These are phyloP conservation scores for Cerrena zonata DNA, from an alignment of 1,284 basidiomycete species.

Conservation along the genomic window DNA sequence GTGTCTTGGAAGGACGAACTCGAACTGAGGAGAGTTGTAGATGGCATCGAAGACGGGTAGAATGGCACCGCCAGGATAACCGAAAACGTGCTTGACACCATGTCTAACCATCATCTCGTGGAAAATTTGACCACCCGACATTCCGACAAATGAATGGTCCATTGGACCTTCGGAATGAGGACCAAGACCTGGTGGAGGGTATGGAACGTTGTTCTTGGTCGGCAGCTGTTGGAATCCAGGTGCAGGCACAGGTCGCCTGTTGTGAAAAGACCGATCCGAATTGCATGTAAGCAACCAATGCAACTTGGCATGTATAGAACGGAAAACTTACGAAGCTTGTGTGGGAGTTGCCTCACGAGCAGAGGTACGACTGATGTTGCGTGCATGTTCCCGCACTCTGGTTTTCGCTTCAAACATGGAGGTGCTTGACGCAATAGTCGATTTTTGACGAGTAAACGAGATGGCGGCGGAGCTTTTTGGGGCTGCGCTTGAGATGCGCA, in stretches of 20 bases:
- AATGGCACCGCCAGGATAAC: constrained; percentile 96
- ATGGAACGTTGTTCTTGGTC: constrained; percentile 43
- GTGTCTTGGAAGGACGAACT: constrained; percentile 92
- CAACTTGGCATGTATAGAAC: neutral
- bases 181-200: constrained; percentile 38
- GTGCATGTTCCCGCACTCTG: constrained; percentile 63
- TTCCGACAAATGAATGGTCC: constrained; percentile 83
- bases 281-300: neutral
- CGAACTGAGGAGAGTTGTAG: constrained; percentile 91
- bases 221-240: constrained; percentile 66
- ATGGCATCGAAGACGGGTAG: constrained; percentile 99
- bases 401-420: constrained; percentile 66
- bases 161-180: constrained; percentile 46
- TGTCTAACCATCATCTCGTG: constrained; percentile 99
- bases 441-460: constrained; percentile 46
- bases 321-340: constrained; percentile 46
- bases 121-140: constrained; percentile 95
- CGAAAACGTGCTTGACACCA: constrained; percentile 93
- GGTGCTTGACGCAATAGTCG: constrained; percentile 38
- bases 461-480: constrained; percentile 36
- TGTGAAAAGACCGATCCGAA: constrained; percentile 9
- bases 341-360: constrained; percentile 49
- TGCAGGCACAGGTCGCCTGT: constrained; percentile 60
- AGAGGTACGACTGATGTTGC: constrained; percentile 65
- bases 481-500: constrained; percentile 40